Evolutionary conservation across 1,284 basidiomycete species (phyloP).

Genomic region (Rhizopogon parksii): DNA sequence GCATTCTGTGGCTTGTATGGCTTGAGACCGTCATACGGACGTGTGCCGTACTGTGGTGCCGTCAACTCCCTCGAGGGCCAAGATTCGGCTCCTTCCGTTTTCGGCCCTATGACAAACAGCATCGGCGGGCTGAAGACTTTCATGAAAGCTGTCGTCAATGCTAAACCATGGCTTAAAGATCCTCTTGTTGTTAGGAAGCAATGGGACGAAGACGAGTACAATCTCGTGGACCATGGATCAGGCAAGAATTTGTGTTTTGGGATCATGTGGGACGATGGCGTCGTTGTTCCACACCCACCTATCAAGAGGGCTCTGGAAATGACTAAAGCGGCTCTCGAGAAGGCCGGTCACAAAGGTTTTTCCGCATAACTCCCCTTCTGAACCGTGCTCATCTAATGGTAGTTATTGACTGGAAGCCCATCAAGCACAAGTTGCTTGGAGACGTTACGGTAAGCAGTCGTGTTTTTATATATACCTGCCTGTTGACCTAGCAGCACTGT

Average conservation of each 20-base stretch:
- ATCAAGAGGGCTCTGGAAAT: slow-evolving; percentile 55
- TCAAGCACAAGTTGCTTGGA: slow-evolving; percentile 35
- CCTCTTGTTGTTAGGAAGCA: slow-evolving; percentile 54
- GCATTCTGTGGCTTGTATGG: slow-evolving; percentile 63
- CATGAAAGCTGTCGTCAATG: slow-evolving; percentile 48
- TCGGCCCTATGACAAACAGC: slow-evolving; percentile 62
- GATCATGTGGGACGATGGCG: slow-evolving; percentile 57
- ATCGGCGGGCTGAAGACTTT: slow-evolving; percentile 59
- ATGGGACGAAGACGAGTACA: slow-evolving; percentile 58
- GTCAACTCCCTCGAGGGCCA: slow-evolving; percentile 61
- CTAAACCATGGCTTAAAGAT: slow-evolving; percentile 65
- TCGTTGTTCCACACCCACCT: slow-evolving; percentile 63
- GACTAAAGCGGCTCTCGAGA: slow-evolving; percentile 49
- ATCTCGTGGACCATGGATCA: slow-evolving; percentile 52
- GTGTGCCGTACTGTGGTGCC: slow-evolving; percentile 64
- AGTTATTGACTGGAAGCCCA: slow-evolving; percentile 36
- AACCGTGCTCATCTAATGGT: not conserved
- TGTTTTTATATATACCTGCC: not conserved
- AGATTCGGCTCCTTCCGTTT: slow-evolving; percentile 62
- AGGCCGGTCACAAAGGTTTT: slow-evolving; percentile 61
- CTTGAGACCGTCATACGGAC: slow-evolving; percentile 62
- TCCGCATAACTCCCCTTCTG: not conserved
- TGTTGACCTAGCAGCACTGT: not conserved
- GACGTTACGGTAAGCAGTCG: slow-evolving; percentile 24
- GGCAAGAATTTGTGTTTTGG: slow-evolving; percentile 55